Evolutionary conservation across 2,329 filamentous ascomycete genomes (phyloP), one percentile per base, ranked within the genome.

Genomic region (Fusarium sp.): DNA sequence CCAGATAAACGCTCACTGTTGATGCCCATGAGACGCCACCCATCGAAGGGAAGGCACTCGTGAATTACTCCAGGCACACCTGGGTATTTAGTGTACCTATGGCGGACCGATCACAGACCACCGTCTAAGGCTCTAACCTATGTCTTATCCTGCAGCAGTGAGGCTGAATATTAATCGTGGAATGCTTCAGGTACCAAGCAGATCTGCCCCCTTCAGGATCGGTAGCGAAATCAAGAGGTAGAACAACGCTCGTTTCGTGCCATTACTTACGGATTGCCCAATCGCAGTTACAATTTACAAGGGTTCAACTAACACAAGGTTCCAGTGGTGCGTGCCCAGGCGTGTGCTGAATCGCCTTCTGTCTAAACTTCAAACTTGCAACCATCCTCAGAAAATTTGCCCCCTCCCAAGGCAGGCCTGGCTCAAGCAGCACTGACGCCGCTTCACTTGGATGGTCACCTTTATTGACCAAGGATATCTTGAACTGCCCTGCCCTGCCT

Each of bases 11-110:
- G 62, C 49, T 67, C 51, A 22, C 20, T 66, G 69, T 55, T 65
- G 67, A 75, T 73, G 65, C 75, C 65, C 68, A 72, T 56, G 56
- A 64, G 60, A 65, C 74, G 72, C 75, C 65, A 72, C 70, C 52
- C 55, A 54, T 63, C 52, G 20, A 67, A 57, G 26, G 24, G 51
- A 41, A 59, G 47, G 39, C 54, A 49, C 60, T 66, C 51, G 14
- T 55, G 38, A 61, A 54, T 49, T 38, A 59, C 52, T 49, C 42
- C 28, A 57, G 48, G 55, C 63, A 55, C 42, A 48, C 41, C 28
- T 55, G 28, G 39, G 45, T 61, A 38, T 26, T 38, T n/a, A 44
- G 31, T 63, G 28, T 55, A 49, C 41, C 41, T 58, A 36, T 59
- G 18, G 33, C 26, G 52, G 22, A 49, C 65, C 51, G 63, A 33